Percentiles rank a stretch among this genome's conserved stretches.
Evolutionary conservation across 1,284 basidiomycete genomes (phyloP).

Genomic region (Rhodotorula sp.): DNA sequence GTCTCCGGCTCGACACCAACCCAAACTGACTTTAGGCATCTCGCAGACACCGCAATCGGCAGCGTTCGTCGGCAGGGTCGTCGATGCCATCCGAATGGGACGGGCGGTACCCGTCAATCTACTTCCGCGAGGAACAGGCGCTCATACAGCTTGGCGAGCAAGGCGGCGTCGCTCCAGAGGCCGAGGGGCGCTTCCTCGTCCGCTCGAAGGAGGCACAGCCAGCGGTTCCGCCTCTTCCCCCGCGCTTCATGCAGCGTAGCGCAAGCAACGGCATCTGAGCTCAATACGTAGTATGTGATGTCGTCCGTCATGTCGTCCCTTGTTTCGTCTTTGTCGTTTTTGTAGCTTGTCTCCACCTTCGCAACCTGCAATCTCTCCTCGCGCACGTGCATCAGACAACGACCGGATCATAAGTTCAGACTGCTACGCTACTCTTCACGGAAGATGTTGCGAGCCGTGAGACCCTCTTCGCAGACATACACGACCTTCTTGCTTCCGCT

Average conservation of each 20-base stretch:
- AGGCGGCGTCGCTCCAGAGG: conserved; percentile 33
- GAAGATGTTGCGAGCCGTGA: conserved; percentile 25
- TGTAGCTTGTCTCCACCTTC: neutral
- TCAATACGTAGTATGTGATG: neutral
- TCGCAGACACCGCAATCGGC: conserved; percentile 25
- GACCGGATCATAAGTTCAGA: neutral
- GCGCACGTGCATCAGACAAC: neutral
- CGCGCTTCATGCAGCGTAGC: conserved; percentile 6
- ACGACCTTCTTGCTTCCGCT: neutral
- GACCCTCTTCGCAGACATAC: conserved; percentile 21
- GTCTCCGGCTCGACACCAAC: too few species aligned
- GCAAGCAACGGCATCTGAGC: neutral
- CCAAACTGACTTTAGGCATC: neutral
- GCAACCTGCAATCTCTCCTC: neutral
- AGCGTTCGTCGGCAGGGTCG: conserved; percentile 12
- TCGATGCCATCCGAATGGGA: conserved; percentile 15
- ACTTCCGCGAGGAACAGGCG: conserved; percentile 32
- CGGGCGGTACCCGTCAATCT: conserved; percentile 30
- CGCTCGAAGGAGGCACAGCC: conserved; percentile 11
- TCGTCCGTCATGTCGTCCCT: neutral
- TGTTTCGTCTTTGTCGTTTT: too few species aligned
- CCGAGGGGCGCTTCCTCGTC: conserved; percentile 31
- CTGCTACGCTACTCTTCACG: conserved; percentile 10
- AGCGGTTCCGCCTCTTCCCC: conserved; percentile 9
- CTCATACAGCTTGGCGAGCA: conserved; percentile 29